A percentile compares a stretch with the other conserved stretches of the same genome.
Evolutionary conservation across 106 monocot genomes (phyloP).

Genomic region (Dendrobium chrysotoxum): DNA sequence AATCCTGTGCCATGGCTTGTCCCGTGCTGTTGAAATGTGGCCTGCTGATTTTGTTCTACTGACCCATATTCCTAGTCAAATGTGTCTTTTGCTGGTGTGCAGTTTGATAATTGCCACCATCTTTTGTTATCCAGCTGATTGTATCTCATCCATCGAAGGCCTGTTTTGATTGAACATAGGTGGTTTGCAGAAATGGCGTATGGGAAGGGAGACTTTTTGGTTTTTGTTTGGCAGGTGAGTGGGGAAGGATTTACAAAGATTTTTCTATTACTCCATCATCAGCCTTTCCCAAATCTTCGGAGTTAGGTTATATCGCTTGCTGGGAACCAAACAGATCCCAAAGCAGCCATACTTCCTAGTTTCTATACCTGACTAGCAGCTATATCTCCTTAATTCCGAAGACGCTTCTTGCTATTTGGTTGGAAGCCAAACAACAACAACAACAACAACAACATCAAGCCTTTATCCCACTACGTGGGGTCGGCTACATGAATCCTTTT

Average conservation of each 20-base stretch:
- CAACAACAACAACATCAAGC: too few relatives aligned
- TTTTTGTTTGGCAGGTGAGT: neutral
- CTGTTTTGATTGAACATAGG: neutral
- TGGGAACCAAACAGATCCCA: neutral
- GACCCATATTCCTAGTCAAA: neutral
- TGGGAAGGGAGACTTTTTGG: neutral
- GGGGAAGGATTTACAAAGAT: neutral
- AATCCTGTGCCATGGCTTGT: neutral
- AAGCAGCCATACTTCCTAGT: neutral
- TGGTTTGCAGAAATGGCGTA: neutral
- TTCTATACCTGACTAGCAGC: neutral
- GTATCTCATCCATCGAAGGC: neutral
- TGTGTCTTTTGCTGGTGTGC: neutral
- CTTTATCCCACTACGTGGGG: too few relatives aligned
- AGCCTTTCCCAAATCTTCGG: neutral
- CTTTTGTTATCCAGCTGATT: neutral
- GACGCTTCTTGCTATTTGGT: neutral
- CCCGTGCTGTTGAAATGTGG: neutral
- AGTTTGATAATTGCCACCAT: neutral
- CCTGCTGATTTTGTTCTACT: neutral
- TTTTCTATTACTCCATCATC: neutral
- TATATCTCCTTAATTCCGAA: neutral
- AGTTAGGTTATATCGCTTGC: neutral
- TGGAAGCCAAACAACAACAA: neutral
- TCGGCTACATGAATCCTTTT: too few relatives aligned